Percentiles rank a stretch among this genome's conserved stretches.
These are phyloP conservation scores for Aspergillus neotritici DNA, from an alignment of 2,329 filamentous ascomycete species.

Conservation along the genomic window DNA sequence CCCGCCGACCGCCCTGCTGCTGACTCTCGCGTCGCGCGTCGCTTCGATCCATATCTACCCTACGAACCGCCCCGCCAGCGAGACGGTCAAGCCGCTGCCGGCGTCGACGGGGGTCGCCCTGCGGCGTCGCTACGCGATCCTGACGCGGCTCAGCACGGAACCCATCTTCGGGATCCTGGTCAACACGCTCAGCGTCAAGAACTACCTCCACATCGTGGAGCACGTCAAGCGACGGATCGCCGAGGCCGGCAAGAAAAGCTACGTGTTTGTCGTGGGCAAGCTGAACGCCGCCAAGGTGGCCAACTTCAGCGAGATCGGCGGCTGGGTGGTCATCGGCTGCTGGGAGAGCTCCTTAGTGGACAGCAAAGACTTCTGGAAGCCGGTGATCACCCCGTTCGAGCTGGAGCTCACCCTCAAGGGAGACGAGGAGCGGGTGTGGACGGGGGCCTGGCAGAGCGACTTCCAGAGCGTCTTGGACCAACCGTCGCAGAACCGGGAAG, in stretches of 20 bases:
- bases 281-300: constrained; percentile 92
- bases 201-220: constrained; percentile 77
- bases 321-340: constrained; percentile 95
- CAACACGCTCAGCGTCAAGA: constrained; percentile 87
- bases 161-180: constrained; percentile 90
- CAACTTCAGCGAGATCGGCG: constrained; percentile 91
- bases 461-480: constrained; percentile 63
- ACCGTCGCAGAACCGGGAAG: constrained; percentile 19
- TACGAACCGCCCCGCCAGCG: constrained; percentile 38
- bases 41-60: constrained; percentile 72
- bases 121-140: constrained; percentile 79
- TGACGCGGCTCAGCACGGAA: constrained; percentile 72
- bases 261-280: constrained; percentile 94
- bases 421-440: constrained; percentile 76
- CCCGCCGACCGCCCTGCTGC: constrained; percentile 73
- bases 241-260: constrained; percentile 83
- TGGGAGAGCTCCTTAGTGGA: constrained; percentile 96
- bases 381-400: constrained; percentile 93
- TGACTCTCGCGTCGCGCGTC: constrained; percentile 81
- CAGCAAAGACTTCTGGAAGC: constrained; percentile 79
- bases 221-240: constrained; percentile 68
- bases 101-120: constrained; percentile 55
- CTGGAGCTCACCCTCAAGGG: constrained; percentile 68
- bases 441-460: constrained; percentile 80
- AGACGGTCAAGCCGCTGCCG: constrained; percentile 39